Conservation (phyloP, 176 grass and related monocot species). For the Triticum timopheevii region DNA sequence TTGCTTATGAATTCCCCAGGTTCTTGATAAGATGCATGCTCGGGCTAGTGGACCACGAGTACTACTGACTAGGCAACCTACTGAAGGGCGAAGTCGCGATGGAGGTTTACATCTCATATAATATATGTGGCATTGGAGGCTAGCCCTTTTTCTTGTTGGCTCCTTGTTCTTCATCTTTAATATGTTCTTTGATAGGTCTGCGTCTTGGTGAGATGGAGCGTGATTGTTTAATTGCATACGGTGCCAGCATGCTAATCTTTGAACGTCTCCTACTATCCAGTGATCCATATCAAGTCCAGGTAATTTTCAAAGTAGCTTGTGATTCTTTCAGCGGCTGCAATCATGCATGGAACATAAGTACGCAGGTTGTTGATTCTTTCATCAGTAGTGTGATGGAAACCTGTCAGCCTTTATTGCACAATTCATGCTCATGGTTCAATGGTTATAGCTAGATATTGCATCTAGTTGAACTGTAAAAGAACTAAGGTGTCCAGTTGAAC, state of each 20-base stretch:
- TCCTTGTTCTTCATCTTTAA: not conserved
- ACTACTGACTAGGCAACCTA: conserved; percentile 78
- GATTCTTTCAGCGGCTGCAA: not conserved
- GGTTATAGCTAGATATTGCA: not conserved
- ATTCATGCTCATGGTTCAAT: not conserved
- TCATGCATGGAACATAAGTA: not conserved
- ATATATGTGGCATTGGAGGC: not conserved
- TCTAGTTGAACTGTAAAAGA: not conserved
- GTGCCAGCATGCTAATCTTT: conserved; percentile 96
- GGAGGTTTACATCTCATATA: conserved; percentile 61
- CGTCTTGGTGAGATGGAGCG: conserved; percentile 99
- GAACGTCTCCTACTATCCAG: conserved; percentile 95
- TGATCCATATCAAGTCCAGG: conserved; percentile 98
- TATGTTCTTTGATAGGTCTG: conserved; percentile 48
- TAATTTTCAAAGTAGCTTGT: conserved; percentile 33
- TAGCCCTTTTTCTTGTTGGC: conserved; percentile 5
- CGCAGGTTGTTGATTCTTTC: not conserved
- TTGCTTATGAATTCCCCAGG: conserved; percentile 41
- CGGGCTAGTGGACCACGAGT: conserved; percentile 83
- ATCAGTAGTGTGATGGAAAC: not conserved
- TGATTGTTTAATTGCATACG: conserved; percentile 94
- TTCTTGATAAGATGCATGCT: conserved; percentile 99
- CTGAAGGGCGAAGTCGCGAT: conserved; percentile 89
- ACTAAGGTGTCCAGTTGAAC: not conserved
- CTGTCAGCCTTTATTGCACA: not conserved